Percentiles rank a stretch among this genome's conserved stretches.
Conservation (phyloP, 2,329 filamentous ascomycete species). For the Pseudocercospora vitis region DNA sequence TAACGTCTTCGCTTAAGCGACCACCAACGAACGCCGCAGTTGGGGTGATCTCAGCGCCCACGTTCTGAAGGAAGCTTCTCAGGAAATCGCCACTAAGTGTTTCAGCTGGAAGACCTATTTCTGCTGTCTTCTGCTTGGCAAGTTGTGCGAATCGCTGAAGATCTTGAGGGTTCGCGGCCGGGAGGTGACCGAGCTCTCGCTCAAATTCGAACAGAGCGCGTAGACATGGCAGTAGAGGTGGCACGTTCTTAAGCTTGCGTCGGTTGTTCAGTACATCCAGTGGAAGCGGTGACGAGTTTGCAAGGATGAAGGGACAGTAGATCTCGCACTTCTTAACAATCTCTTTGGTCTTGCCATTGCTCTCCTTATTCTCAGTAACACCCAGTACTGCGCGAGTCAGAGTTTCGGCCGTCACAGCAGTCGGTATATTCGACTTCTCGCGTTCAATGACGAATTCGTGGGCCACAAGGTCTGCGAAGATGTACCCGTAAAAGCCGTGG, state of each 20-base stretch:
- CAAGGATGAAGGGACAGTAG: conserved; percentile 85
- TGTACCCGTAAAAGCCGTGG: conserved; percentile 90
- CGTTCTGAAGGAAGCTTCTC: conserved; percentile 80
- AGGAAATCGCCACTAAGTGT: conserved; percentile 62
- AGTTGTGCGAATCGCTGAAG: conserved; percentile 74
- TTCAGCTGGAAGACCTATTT: conserved; percentile 52
- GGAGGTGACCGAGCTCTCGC: conserved; percentile 44
- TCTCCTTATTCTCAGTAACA: conserved; percentile 67
- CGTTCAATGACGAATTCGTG: conserved; percentile 90
- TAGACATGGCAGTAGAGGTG: conserved; percentile 79
- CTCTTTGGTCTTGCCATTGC: conserved; percentile 69
- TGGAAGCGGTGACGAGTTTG: conserved; percentile 71
- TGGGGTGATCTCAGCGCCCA: conserved; percentile 80
- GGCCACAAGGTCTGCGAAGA: conserved; percentile 87
- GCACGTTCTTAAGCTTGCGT: conserved; percentile 71
- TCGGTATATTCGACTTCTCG: conserved; percentile 71
- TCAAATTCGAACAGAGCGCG: conserved; percentile 90
- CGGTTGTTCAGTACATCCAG: conserved; percentile 67
- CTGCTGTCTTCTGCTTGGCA: conserved; percentile 74
- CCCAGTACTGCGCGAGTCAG: conserved; percentile 73
- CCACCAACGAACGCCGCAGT: conserved; percentile 88
- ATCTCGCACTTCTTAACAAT: conserved; percentile 87
- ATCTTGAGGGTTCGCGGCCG: conserved; percentile 57
- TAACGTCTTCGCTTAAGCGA: conserved; percentile 90
- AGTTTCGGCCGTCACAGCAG: conserved; percentile 64